These are phyloP conservation scores for Wickerhamomyces alni DNA, from an alignment of 805 yeast genomes.

Conservation along the genomic window DNA sequence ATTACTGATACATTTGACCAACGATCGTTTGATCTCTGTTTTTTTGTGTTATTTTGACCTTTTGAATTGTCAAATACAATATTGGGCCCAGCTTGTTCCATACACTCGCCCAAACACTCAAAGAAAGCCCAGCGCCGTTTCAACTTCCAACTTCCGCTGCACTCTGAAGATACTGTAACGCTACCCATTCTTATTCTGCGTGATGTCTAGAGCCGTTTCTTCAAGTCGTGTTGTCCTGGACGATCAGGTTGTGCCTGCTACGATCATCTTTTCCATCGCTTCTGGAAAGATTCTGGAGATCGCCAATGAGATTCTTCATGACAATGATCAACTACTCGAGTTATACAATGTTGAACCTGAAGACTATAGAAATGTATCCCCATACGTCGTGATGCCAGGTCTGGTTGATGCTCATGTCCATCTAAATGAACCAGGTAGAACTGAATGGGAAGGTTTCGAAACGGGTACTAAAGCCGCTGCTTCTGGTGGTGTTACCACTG, in stretches of 20 bases:
- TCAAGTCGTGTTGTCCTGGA: conserved; percentile 53
- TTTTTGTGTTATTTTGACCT: no score
- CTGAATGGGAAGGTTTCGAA: conserved; percentile 98
- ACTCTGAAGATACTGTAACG: no score
- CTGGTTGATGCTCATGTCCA: conserved; percentile 93
- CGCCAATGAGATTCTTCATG: conserved; percentile 29
- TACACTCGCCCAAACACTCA: no score
- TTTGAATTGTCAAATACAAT: no score
- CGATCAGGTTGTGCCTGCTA: conserved; percentile 46
- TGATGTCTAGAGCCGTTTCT: conserved; percentile 57
- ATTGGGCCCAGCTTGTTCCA: no score
- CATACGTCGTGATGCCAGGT: conserved; percentile 75
- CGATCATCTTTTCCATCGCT: conserved; percentile 51
- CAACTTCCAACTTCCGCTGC: no score
- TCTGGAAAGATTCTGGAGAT: conserved; percentile 58
- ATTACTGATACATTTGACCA: no score
- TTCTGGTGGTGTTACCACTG: conserved; percentile 93
- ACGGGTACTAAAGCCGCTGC: conserved; percentile 95
- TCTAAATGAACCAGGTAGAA: conserved; percentile 94
- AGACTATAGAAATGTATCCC: conserved; percentile 50
- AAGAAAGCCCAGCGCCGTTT: no score
- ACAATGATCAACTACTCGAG: conserved; percentile 34
- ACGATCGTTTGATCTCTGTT: no score
- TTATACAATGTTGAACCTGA: conserved; percentile 36
- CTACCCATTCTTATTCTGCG: no score